phyloP scores from a whole-genome alignment of 345 rosid genomes.

The Linum trigynum region DNA sequence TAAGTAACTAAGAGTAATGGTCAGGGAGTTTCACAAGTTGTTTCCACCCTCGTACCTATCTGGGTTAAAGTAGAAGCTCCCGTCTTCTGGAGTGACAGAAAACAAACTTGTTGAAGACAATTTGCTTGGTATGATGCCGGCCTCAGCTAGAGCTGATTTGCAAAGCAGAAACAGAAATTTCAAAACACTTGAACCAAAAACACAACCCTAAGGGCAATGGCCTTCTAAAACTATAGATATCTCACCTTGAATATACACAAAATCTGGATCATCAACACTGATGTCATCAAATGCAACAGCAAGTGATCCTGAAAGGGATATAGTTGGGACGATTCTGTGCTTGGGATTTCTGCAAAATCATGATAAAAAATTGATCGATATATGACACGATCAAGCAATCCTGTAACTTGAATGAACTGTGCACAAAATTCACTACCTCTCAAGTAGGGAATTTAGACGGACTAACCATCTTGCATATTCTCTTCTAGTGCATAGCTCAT shows the following conservation, averaged over 20 bases:
- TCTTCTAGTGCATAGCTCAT: conserved; percentile 73
- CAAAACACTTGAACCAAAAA: background rate
- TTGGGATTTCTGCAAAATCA: conserved; percentile 48
- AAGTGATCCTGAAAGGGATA: conserved; percentile 50
- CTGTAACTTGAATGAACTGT: background rate
- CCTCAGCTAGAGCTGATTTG: conserved; percentile 67
- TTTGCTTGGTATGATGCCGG: conserved; percentile 64
- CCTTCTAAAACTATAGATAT: background rate
- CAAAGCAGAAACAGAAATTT: conserved; percentile 15
- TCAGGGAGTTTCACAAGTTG: background rate
- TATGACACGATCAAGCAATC: background rate
- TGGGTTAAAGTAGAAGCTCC: conserved; percentile 36
- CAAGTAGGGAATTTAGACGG: conserved; percentile 46
- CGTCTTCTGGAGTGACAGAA: conserved; percentile 22
- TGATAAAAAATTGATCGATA: background rate
- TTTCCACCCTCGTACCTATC: conserved; percentile 37
- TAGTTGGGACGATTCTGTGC: conserved; percentile 52
- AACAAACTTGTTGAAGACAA: conserved; percentile 21
- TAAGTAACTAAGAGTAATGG: background rate
- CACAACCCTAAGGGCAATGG: conserved; percentile 5
- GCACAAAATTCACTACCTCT: conserved; percentile 42
- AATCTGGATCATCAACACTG: conserved; percentile 47
- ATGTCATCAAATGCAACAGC: conserved; percentile 71
- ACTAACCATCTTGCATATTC: conserved; percentile 87
- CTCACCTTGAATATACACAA: conserved; percentile 58